Conservation (phyloP, 805 yeast genomes). For the Yarrowia alimentaria region DNA sequence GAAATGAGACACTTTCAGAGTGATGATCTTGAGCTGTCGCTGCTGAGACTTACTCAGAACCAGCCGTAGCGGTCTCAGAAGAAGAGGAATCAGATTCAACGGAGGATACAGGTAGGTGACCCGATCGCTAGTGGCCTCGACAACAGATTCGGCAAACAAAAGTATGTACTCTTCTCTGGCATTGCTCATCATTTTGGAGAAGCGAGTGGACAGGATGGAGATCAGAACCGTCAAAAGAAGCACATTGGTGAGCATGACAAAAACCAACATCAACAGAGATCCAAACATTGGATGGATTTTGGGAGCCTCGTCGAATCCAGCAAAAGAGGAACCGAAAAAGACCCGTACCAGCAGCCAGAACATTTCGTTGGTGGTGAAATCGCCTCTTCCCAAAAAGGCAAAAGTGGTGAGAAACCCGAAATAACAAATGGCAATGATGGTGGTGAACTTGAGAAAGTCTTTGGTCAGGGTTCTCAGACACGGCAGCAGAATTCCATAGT, state of each 20-base stretch:
- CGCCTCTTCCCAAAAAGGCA: conserved; percentile 37
- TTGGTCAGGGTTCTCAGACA: conserved; percentile 38
- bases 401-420: conserved; percentile 41
- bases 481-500: conserved; percentile 36
- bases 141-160: conserved; percentile 38
- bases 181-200: conserved; percentile 38
- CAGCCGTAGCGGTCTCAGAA: not conserved
- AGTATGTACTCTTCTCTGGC: conserved; percentile 40
- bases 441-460: conserved; percentile 38
- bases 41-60: not conserved
- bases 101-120: conserved; percentile 12
- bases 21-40: not conserved
- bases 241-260: conserved; percentile 32
- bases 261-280: conserved; percentile 38
- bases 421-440: conserved; percentile 36
- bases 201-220: conserved; percentile 40
- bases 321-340: conserved; percentile 39
- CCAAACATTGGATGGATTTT: conserved; percentile 38
- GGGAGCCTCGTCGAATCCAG: conserved; percentile 40
- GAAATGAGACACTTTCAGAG: conserved; percentile 2
- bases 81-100: conserved; percentile 1
- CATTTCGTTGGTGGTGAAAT: conserved; percentile 36
- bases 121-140: conserved; percentile 24
- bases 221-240: conserved; percentile 38
- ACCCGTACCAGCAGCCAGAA: conserved; percentile 39